These are phyloP conservation scores for Furcasterigmium sp. DNA, from an alignment of 2,329 filamentous ascomycete species.

Conservation along the genomic window DNA sequence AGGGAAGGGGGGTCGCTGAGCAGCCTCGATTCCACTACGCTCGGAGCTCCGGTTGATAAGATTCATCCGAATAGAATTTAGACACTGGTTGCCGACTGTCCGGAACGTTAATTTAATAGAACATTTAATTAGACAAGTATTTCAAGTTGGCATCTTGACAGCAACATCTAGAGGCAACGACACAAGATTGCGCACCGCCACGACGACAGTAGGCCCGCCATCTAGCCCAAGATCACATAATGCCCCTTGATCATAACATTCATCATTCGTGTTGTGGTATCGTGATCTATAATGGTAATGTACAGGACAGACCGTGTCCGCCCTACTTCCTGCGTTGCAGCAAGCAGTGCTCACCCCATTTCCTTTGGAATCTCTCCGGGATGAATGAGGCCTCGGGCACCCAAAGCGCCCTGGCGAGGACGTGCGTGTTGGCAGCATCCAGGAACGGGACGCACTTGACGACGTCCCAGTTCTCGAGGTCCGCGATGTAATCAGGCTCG, in stretches of 20 bases:
- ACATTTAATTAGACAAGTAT: too few relatives aligned
- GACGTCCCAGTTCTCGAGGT: constrained; percentile 71
- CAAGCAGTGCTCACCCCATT: constrained; percentile 87
- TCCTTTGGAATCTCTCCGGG: constrained; percentile 63
- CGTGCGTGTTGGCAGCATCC: constrained; percentile 68
- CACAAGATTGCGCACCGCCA: too few relatives aligned
- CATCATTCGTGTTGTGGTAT: neutral
- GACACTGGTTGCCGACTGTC: too few relatives aligned
- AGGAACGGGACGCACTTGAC: constrained; percentile 75
- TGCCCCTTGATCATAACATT: neutral
- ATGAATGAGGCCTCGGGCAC: constrained; percentile 67
- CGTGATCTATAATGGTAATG: neutral
- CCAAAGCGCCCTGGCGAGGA: constrained; percentile 76
- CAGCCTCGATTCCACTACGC: too few relatives aligned
- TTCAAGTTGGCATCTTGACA: too few relatives aligned
- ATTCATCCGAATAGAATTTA: too few relatives aligned
- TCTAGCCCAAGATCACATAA: too few relatives aligned
- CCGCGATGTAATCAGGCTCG: constrained; percentile 76
- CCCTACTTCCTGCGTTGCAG: constrained; percentile 48
- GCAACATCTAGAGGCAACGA: too few relatives aligned
- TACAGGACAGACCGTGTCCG: neutral
- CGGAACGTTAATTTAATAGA: too few relatives aligned
- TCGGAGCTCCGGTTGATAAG: too few relatives aligned
- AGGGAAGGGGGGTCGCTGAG: too few relatives aligned
- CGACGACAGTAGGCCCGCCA: too few relatives aligned